These are phyloP conservation scores for Cafeteria roenbergensis DNA, from an alignment of 108 stramenopile species.

Conservation along the genomic window DNA sequence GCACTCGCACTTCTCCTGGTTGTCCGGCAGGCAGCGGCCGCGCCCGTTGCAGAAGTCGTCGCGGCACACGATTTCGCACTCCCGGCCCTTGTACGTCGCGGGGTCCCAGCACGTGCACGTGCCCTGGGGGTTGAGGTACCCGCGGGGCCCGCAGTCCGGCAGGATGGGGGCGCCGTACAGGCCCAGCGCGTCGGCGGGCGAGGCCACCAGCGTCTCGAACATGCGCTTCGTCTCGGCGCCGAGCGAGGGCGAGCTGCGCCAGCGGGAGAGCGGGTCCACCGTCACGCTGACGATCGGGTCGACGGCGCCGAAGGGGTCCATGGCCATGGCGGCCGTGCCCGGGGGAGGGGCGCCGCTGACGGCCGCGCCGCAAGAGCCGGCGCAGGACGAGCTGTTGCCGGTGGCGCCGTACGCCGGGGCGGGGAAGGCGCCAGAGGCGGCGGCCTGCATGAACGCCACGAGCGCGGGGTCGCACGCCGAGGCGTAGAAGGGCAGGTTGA, in stretches of 20 bases:
- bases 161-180: not conserved
- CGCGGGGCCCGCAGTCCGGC: not conserved
- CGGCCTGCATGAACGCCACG: not conserved
- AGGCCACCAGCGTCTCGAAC: not conserved
- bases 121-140: not conserved
- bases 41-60: conserved; percentile 7
- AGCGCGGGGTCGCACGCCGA: not conserved
- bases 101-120: not conserved
- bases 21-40: not conserved
- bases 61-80: not conserved
- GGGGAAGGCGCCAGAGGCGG: too few relatives aligned
- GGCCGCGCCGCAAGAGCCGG: too few relatives aligned
- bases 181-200: not conserved
- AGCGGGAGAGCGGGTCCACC: too few relatives aligned
- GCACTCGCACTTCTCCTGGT: conserved; percentile 1
- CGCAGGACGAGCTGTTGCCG: not conserved
- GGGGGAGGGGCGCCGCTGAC: not conserved
- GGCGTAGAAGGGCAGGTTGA: not conserved
- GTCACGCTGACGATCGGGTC: too few relatives aligned
- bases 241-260: too few relatives aligned
- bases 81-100: too few relatives aligned
- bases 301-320: too few relatives aligned
- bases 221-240: too few relatives aligned
- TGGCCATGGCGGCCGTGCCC: too few relatives aligned
- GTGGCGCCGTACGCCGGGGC: too few relatives aligned